Conservation (phyloP, 2,329 filamentous ascomycete genomes). For the Trichophyton schoenleinii region DNA sequence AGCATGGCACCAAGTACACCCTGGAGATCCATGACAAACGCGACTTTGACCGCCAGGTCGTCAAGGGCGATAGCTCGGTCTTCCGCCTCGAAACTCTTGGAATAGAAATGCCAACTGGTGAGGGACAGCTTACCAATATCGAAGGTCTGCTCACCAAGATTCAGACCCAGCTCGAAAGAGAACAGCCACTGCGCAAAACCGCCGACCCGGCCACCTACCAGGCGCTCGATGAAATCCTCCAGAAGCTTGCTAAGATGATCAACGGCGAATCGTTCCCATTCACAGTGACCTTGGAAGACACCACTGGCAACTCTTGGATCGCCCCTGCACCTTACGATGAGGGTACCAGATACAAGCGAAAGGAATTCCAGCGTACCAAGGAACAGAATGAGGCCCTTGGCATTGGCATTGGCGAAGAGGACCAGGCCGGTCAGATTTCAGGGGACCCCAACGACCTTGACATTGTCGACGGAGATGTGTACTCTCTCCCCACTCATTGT, state of each 20-base stretch:
- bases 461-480: constrained; percentile 86
- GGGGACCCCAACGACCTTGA: constrained; percentile 56
- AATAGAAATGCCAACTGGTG: constrained; percentile 80
- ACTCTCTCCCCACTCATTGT: constrained; percentile 82
- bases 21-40: constrained; percentile 58
- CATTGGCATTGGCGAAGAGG: constrained; percentile 42
- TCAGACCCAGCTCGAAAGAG: constrained; percentile 64
- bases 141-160: constrained; percentile 75
- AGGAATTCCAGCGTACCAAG: constrained; percentile 67
- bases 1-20: constrained; percentile 72
- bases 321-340: constrained; percentile 63
- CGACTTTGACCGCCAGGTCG: constrained; percentile 75
- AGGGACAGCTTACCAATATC: constrained; percentile 84
- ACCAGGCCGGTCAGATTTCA: constrained; percentile 24
- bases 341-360: constrained; percentile 80
- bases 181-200: constrained; percentile 70
- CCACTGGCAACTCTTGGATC: constrained; percentile 92
- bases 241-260: constrained; percentile 63
- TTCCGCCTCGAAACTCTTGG: constrained; percentile 86
- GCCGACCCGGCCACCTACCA: constrained; percentile 63
- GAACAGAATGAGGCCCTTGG: constrained; percentile 83
- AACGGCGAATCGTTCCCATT: constrained; percentile 71
- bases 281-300: constrained; percentile 76
- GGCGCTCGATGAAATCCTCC: constrained; percentile 66
- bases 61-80: constrained; percentile 78